These are phyloP conservation scores for Sechiopsis laciniata DNA, from an alignment of 306 rosid species.

Conservation along the genomic window DNA sequence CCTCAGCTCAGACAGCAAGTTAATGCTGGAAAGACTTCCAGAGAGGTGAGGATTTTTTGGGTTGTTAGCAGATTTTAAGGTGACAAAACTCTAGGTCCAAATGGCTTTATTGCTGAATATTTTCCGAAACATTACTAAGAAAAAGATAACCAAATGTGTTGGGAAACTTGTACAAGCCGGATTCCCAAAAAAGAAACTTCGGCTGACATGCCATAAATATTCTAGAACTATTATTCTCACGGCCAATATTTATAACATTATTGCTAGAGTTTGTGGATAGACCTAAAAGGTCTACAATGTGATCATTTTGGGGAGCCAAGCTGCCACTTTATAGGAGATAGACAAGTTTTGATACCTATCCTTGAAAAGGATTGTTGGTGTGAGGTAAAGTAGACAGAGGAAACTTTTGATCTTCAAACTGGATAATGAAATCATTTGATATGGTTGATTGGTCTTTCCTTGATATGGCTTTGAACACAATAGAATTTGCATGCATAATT, in stretches of 20 bases:
- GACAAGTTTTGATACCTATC: background rate
- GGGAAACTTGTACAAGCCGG: background rate
- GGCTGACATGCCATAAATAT: background rate
- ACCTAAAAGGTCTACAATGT: background rate
- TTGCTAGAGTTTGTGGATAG: conserved; percentile 8
- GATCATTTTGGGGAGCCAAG: background rate
- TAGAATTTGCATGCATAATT: background rate
- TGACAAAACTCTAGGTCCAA: no score
- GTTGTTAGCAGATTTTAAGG: no score
- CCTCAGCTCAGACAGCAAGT: background rate
- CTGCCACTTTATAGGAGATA: background rate
- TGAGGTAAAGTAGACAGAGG: background rate
- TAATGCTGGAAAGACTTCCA: no score
- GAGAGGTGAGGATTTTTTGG: no score
- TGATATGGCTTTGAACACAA: background rate
- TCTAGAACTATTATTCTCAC: background rate
- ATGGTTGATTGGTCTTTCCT: background rate
- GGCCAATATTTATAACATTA: background rate
- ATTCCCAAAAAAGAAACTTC: background rate
- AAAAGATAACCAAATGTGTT: background rate
- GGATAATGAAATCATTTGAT: background rate
- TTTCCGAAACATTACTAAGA: no score
- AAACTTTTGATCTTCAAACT: background rate
- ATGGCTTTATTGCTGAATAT: no score
- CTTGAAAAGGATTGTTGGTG: background rate